These are phyloP conservation scores for Colletotrichum shisoi DNA, from an alignment of 2,329 filamentous ascomycete genomes.

Conservation along the genomic window DNA sequence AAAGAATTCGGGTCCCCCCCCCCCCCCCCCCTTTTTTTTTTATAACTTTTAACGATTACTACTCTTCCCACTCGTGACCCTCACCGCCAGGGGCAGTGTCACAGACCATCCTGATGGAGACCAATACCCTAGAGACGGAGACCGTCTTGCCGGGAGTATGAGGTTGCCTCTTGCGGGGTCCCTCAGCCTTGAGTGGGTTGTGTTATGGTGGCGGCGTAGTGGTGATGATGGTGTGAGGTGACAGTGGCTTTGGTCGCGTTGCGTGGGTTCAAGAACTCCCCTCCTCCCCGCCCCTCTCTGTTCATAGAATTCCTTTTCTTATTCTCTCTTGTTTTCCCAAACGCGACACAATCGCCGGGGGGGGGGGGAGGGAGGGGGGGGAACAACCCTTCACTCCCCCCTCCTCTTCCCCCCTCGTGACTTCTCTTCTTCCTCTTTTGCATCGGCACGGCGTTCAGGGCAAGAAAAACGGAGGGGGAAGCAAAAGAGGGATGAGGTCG, in stretches of 20 bases:
- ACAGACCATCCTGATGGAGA: neutral
- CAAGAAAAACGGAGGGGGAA: conserved; percentile 23
- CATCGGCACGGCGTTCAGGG: conserved; percentile 41
- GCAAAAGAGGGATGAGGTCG: neutral
- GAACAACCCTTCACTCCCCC: too few relatives aligned
- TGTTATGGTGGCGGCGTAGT: too few relatives aligned
- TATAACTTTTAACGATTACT: conserved; percentile 2
- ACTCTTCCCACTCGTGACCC: neutral
- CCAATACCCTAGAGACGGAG: too few relatives aligned
- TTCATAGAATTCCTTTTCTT: too few relatives aligned
- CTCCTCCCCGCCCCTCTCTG: too few relatives aligned
- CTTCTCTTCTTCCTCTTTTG: conserved; percentile 25
- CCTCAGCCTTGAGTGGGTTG: too few relatives aligned
- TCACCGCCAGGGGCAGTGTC: neutral
- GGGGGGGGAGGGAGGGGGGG: too few relatives aligned
- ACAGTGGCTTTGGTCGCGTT: too few relatives aligned
- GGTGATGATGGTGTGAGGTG: too few relatives aligned
- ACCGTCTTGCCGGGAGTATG: neutral
- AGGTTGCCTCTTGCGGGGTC: neutral
- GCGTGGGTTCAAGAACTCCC: too few relatives aligned
- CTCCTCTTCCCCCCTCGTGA: neutral
- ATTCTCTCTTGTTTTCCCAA: too few relatives aligned
- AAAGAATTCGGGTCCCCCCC: neutral
- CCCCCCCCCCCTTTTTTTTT: neutral
- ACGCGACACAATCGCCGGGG: too few relatives aligned